Conservation (phyloP, 495 filamentous ascomycete genomes). For the Tuber microsphaerosporum region DNA sequence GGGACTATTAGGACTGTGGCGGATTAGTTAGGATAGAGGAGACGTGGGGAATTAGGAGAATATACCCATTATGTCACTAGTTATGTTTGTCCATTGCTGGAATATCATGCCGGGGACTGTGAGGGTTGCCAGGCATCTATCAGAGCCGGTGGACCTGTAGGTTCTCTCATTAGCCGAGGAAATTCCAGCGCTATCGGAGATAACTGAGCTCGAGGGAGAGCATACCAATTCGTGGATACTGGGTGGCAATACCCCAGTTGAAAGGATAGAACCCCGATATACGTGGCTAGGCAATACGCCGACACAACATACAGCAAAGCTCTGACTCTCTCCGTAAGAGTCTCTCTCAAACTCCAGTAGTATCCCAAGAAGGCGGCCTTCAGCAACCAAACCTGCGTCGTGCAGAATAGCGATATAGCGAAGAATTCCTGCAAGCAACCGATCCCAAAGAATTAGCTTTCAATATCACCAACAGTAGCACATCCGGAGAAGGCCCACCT, state of each 20-base stretch:
- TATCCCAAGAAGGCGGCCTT: conserved; percentile 32
- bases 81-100: conserved; percentile 31
- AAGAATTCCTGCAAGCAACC: conserved; percentile 15
- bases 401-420: conserved; percentile 22
- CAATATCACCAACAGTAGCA: neutral
- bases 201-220: neutral
- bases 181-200: neutral
- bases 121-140: conserved; percentile 25
- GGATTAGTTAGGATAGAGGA: neutral
- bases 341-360: conserved; percentile 28
- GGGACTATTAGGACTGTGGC: conserved; percentile 26
- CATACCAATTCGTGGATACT: conserved; percentile 24
- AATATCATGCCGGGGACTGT: conserved; percentile 27
- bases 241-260: conserved; percentile 23
- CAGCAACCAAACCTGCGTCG: conserved; percentile 30
- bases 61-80: conserved; percentile 28
- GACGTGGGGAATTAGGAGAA: neutral
- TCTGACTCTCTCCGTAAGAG: conserved; percentile 10
- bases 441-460: neutral
- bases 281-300: conserved; percentile 14
- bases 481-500: conserved; percentile 15
- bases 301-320: conserved; percentile 24
- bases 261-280: conserved; percentile 20
- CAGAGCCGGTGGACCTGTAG: conserved; percentile 18
- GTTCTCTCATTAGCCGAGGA: neutral